Conservation (phyloP, 352 stramenopile species). For the Phytophthora foliorum region DNA sequence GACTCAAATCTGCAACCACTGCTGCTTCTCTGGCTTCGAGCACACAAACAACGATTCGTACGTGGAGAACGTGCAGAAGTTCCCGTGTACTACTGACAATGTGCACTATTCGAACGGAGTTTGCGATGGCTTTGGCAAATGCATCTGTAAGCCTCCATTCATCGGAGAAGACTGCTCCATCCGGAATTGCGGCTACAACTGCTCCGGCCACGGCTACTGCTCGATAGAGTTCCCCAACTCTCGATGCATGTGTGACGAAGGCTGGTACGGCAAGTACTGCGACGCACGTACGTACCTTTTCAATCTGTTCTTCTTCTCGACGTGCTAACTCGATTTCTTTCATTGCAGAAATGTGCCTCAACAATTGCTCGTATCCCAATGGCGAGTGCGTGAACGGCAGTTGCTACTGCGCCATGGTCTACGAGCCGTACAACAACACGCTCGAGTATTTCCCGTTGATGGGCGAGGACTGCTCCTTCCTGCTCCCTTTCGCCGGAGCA, state of each 20-base stretch:
- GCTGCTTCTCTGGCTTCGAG: slow-evolving; percentile 92
- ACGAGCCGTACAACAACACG: slow-evolving; percentile 96
- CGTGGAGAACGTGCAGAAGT: slow-evolving; percentile 92
- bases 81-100: slow-evolving; percentile 84
- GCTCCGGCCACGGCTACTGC: slow-evolving; percentile 95
- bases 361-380: slow-evolving; percentile 98
- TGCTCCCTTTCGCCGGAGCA: slow-evolving; percentile 71
- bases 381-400: slow-evolving; percentile 92
- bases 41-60: slow-evolving; percentile 92
- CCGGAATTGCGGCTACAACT: slow-evolving; percentile 93
- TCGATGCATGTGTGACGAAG: slow-evolving; percentile 95
- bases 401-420: slow-evolving; percentile 94
- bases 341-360: slow-evolving; percentile 90
- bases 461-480: slow-evolving; percentile 88
- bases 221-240: slow-evolving; percentile 96
- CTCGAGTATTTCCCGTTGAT: slow-evolving; percentile 81
- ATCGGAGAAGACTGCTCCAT: slow-evolving; percentile 94
- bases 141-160: slow-evolving; percentile 95
- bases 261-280: slow-evolving; percentile 96
- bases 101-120: slow-evolving; percentile 94
- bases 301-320: not conserved
- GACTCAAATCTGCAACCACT: slow-evolving; percentile 93
- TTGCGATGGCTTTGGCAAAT: slow-evolving; percentile 97
- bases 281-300: slow-evolving; percentile 66
- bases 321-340: not conserved